Conservation (phyloP, 2,329 filamentous ascomycete genomes). For the Cladosporium sp. region DNA sequence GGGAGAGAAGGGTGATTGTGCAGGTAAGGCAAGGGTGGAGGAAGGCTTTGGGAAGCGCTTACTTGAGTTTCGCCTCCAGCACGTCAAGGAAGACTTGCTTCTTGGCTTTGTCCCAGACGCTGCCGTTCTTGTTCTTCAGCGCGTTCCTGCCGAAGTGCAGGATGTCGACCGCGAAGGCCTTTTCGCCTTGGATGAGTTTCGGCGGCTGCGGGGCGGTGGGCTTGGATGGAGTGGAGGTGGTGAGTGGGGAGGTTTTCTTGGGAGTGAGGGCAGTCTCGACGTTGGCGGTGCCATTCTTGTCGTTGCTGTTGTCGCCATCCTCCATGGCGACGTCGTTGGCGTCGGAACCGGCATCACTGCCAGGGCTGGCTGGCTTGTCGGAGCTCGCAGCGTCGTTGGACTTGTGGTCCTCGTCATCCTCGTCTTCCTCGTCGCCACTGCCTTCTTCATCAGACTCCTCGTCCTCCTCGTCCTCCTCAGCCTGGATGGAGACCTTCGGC, state of each 20-base stretch:
- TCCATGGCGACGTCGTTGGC: background rate
- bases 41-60: constrained; percentile 11
- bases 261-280: background rate
- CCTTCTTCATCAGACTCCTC: background rate
- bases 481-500: background rate
- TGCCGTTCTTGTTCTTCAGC: constrained; percentile 27
- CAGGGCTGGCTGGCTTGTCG: background rate
- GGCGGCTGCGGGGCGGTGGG: background rate
- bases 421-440: background rate
- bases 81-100: constrained; percentile 24
- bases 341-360: background rate
- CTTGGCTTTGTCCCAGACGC: constrained; percentile 21
- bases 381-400: background rate
- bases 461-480: background rate
- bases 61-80: constrained; percentile 30
- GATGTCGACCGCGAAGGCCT: constrained; percentile 26
- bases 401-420: background rate
- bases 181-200: constrained; percentile 18
- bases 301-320: background rate
- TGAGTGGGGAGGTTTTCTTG: background rate
- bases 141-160: constrained; percentile 27
- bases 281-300: background rate
- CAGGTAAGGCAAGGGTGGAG: background rate
- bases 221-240: background rate
- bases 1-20: background rate